Evolutionary conservation across 129 eudicot species (phyloP).

Genomic region (Oenanthe sinensis): DNA sequence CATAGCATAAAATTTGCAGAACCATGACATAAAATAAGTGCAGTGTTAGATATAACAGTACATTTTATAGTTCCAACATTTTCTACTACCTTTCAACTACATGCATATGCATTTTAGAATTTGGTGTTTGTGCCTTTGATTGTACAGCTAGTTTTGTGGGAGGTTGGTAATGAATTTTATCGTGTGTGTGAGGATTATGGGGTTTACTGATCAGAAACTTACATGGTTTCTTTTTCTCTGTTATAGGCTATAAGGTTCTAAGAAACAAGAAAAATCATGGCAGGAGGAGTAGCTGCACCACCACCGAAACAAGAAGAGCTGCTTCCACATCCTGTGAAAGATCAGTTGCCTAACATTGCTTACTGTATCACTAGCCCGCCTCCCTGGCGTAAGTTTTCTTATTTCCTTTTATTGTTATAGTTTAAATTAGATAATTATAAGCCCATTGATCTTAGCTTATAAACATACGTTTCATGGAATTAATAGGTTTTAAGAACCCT

Average conservation of each 20-base stretch:
- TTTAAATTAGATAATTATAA: neutral
- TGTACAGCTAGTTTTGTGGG: neutral
- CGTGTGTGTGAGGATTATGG: neutral
- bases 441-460: neutral
- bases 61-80: neutral
- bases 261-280: slow-evolving; percentile 11
- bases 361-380: slow-evolving; percentile 23
- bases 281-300: slow-evolving; percentile 19
- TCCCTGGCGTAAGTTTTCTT: slow-evolving; percentile 17
- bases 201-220: neutral
- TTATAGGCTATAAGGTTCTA: neutral
- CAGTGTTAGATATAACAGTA: no score
- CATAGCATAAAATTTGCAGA: neutral
- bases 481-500: neutral
- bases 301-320: slow-evolving; percentile 21
- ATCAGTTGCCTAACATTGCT: slow-evolving; percentile 16
- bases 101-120: neutral
- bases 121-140: neutral
- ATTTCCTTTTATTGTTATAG: neutral
- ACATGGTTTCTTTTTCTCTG: neutral
- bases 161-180: neutral
- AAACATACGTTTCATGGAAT: neutral
- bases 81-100: neutral
- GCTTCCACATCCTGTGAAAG: slow-evolving; percentile 23
- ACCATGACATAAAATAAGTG: neutral